Conservation (phyloP, 441 rosid genomes). For the Codiaeum variegatum region DNA sequence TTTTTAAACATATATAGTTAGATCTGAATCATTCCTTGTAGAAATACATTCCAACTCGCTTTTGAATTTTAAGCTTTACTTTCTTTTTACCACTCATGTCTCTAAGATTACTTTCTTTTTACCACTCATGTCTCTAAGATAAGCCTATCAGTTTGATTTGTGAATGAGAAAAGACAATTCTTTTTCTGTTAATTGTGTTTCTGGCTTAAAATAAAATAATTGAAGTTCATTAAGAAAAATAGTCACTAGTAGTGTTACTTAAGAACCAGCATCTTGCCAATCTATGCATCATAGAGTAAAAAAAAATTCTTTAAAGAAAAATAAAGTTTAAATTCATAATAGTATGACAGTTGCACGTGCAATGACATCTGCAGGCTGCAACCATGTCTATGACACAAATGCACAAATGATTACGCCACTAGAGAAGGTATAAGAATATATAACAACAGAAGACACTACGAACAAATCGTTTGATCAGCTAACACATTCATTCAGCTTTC, state of each 20-base stretch:
- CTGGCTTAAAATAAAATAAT: not conserved
- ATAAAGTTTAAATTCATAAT: not conserved
- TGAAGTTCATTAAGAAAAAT: not conserved
- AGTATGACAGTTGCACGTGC: not conserved
- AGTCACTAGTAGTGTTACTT: not conserved
- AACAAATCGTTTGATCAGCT: not conserved
- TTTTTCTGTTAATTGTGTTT: not conserved
- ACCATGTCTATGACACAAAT: not conserved
- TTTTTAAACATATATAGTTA: not conserved
- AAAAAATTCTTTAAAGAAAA: not conserved
- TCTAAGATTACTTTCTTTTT: too few relatives aligned
- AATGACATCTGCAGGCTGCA: not conserved
- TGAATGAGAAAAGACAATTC: not conserved
- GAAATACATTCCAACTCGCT: not conserved
- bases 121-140: not conserved
- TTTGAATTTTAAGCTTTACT: not conserved
- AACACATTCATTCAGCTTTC: not conserved
- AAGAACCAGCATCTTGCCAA: not conserved
- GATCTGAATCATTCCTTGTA: not conserved
- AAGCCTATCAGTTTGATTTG: not conserved
- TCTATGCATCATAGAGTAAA: not conserved
- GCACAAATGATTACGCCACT: not conserved
- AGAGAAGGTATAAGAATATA: conserved; percentile 7
- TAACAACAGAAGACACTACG: conserved; percentile 1
- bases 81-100: not conserved